phyloP scores from a whole-genome alignment of 2,329 filamentous ascomycete species.

The Fusarium agapanthi region DNA sequence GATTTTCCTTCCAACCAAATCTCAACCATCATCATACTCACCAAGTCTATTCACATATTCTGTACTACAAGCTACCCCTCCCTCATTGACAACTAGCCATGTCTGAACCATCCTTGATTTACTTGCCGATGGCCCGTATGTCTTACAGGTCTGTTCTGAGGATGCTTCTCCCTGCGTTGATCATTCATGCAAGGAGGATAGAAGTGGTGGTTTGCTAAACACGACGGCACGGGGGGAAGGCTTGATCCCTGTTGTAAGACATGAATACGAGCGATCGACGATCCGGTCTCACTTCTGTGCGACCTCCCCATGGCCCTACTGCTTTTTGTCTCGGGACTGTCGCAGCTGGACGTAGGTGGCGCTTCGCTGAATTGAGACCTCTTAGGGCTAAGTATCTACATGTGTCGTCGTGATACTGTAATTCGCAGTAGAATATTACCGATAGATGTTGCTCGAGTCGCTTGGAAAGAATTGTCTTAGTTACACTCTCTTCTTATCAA shows the following conservation, averaged over 20 bases:
- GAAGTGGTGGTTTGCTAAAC: rapidly evolving
- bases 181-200: background rate
- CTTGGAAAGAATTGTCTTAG: no score
- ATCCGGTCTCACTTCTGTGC: background rate
- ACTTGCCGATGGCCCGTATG: background rate
- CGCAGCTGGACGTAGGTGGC: rapidly evolving
- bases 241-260: background rate
- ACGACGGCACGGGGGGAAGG: background rate
- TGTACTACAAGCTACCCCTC: background rate
- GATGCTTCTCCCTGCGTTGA: background rate
- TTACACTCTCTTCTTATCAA: no score
- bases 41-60: rapidly evolving
- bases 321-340: rapidly evolving
- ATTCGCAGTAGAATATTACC: no score
- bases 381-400: no score
- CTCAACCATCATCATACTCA: background rate
- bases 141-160: background rate
- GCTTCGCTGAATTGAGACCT: no score
- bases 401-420: no score
- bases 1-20: background rate
- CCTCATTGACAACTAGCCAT: no score
- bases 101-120: background rate
- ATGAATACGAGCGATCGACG: background rate
- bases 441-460: no score
- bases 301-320: no score